Base-by-base conservation (phyloP, 768 basidiomycete genomes). In the Amanita rimosa region DNA sequence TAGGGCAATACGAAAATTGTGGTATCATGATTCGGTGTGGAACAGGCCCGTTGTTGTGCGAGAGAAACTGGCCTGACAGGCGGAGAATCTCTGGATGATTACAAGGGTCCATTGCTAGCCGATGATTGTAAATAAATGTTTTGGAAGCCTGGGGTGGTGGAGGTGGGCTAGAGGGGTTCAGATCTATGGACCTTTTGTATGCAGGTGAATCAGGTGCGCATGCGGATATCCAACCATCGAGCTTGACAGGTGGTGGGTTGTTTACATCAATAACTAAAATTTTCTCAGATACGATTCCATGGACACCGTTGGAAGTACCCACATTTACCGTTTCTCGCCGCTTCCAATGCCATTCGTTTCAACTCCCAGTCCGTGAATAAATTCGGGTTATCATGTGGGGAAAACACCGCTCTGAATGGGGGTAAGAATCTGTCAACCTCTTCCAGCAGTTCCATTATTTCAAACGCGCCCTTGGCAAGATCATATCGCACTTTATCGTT, bases 61-160 rank as follows among this genome's bases (percentile, higher is more conserved):
- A 67, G 49, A 79, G 66, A 60, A 75, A 78, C 46, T 75, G 70
- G 0, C 75, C 78, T 49, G 78, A 75, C 0, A 62, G 53, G 29
- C 67, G 60, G 10, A 71, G 53, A 57, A 66, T 58, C 7, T 58
- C 52, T 13, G 71, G 68, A 52, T 75, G 68, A 1, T 55, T 53
- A 57, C 75, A 78, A 6, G 74, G 71, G 53, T 74, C 67, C 72
- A 74, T 76, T 11, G 69, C 56, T 21, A 49, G 53, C 16, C 55
- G 59, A 59, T 75, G 73, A 47, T 70, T 55, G 55, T 75, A 61
- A 52, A 77, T 74, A 57, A 78, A 76, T 3, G 64, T 65, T 48
- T 70, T 71, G 7, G 46, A 26, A 16, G 26, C 48, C 13, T 26
- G 50, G 24, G 42, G 52, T 2, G 51, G 52, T 7, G 52, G 53